A percentile compares a stretch with the other conserved stretches of the same genome.
Evolutionary conservation across 164 flowering plant species (phyloP).

Genomic region (Dillenia suffruticosa): DNA sequence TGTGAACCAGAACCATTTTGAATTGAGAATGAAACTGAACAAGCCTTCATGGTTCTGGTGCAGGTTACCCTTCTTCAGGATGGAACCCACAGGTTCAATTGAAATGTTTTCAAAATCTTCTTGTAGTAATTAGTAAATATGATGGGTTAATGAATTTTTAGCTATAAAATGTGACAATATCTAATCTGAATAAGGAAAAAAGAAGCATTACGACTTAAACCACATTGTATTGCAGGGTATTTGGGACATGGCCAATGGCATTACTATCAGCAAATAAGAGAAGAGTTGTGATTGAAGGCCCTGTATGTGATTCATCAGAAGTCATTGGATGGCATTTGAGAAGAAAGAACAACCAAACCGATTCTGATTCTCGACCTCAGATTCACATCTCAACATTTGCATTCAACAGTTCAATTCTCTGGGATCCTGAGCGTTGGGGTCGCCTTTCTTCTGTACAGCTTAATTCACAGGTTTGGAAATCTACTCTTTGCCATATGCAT

Average conservation of each 20-base stretch:
- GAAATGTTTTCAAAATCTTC: no score
- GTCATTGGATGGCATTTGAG: constrained; percentile 83
- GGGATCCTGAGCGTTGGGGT: constrained; percentile 99
- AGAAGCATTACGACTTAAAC: no score
- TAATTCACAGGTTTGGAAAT: constrained; percentile 54
- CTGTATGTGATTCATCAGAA: constrained; percentile 73
- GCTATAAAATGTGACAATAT: no score
- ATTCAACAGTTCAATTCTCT: constrained; percentile 88
- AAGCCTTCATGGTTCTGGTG: no score
- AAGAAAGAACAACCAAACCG: constrained; percentile 26
- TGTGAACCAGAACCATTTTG: no score
- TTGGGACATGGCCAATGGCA: constrained; percentile 91
- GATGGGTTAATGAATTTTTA: no score
- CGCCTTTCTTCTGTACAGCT: constrained; percentile 62
- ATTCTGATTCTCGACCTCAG: constrained; percentile 25
- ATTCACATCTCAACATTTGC: constrained; percentile 68
- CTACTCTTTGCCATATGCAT: not conserved
- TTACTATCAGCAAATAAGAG: constrained; percentile 48
- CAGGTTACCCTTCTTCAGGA: no score
- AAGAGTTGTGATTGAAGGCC: constrained; percentile 72
- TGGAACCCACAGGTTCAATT: no score
- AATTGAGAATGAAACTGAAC: no score
- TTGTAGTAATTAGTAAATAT: no score
- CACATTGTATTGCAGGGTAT: constrained; percentile 38
- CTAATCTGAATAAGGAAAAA: no score